Evolutionary conservation across 2,329 filamentous ascomycete genomes (phyloP), one percentile per base, ranked within the genome.

Genomic region (Penicillium sp.): DNA sequence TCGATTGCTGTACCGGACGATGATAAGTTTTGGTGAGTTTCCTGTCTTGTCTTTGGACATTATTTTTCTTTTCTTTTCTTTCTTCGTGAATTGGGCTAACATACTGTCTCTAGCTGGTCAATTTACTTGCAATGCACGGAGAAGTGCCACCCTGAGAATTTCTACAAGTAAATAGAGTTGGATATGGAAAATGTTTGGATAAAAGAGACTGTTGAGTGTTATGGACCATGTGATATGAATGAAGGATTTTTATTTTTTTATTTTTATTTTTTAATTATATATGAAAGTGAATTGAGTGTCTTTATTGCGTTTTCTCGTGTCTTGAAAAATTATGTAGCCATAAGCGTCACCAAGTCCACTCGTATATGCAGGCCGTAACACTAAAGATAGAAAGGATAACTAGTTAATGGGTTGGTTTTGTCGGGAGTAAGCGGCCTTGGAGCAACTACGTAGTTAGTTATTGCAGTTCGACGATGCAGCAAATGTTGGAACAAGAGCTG

Each of bases 21-120:
- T 50, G 63, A 69, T 45, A 52, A 58, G 29, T 68, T 61, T 41
- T 70, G 68, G 67, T 70, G 46, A 60, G 65, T 33, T 15, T 33
- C 11, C 11, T 33, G 31, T 33, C 31, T 15, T 15, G 11, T 15
- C 11, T 13, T 33, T 6, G 31, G 11, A 13, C 5, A 15, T 33
- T 31, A 2, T 31, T 5, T 62, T 27, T 40, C 21, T 15, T 15
- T 34, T 34, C 13, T 31, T 44, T 21, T 7, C 16, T 21, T 23
- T 34, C 15, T 27, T 38, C 11, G 7, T 10, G 23, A 25, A n/a
- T 40, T 16, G 3, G 1, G 44, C 16, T 50, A 41, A 39, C 10
- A n/a, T 8, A 13, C 4, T 25, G 10, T 11, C 31, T 23, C 50
- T 39, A 65, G 64, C 38, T 66, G 61, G 61, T 43, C 61, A 7